phyloP scores from a whole-genome alignment of 1,284 basidiomycete species.

The Pyrrhoderma lamaoense region DNA sequence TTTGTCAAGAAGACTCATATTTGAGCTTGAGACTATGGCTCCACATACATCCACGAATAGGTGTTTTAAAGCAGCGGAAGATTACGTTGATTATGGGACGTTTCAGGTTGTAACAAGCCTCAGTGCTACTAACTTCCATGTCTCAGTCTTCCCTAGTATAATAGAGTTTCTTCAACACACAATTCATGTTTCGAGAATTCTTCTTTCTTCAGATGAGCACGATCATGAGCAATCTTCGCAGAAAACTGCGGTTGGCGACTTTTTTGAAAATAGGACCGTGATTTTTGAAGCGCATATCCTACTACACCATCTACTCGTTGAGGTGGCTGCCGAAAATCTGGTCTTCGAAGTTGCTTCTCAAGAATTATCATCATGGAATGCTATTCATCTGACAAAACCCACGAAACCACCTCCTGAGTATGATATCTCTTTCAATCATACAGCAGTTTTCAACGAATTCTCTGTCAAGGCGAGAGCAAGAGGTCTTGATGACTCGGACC shows the following conservation, averaged over 20 bases:
- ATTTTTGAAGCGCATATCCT: conserved; percentile 6
- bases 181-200: conserved; percentile 39
- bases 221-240: not conserved
- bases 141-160: conserved; percentile 51
- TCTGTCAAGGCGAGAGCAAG: conserved; percentile 53
- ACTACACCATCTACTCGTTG: conserved; percentile 20
- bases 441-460: conserved; percentile 40
- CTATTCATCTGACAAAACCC: conserved; percentile 28
- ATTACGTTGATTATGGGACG: conserved; percentile 8
- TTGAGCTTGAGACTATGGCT: conserved; percentile 9
- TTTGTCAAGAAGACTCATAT: conserved; percentile 13
- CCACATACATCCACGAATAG: conserved; percentile 13
- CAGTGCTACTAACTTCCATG: conserved; percentile 25
- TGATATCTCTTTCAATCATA: conserved; percentile 41
- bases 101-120: conserved; percentile 1
- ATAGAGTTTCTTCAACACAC: conserved; percentile 55
- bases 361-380: conserved; percentile 33
- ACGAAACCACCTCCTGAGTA: conserved; percentile 20
- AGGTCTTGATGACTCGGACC: conserved; percentile 28
- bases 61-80: conserved; percentile 3
- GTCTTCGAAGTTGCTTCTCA: conserved; percentile 37
- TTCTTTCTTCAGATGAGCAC: conserved; percentile 11
- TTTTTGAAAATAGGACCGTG: conserved; percentile 6
- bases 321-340: conserved; percentile 47
- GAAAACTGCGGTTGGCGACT: not conserved